These are phyloP conservation scores for Suillus paluster DNA, from an alignment of 768 basidiomycete genomes.

Conservation along the genomic window DNA sequence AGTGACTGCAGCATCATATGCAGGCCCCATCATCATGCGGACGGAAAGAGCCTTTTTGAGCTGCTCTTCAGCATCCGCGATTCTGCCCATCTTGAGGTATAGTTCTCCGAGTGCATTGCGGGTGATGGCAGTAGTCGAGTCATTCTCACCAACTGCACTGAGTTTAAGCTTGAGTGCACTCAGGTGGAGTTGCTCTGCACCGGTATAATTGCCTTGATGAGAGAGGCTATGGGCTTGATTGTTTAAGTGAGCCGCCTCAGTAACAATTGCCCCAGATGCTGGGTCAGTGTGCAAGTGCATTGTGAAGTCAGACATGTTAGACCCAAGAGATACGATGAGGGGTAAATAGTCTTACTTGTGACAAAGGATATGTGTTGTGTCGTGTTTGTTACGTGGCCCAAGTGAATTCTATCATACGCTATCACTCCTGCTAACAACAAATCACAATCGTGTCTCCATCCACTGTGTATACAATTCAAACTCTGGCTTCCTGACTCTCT, in stretches of 20 bases:
- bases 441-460: conserved; percentile 29
- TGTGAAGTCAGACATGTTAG: background rate
- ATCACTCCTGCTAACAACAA: conserved; percentile 22
- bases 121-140: conserved; percentile 33
- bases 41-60: conserved; percentile 36
- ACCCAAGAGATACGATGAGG: no score
- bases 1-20: conserved; percentile 40
- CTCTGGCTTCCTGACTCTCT: conserved; percentile 32
- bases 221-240: conserved; percentile 25
- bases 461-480: conserved; percentile 36
- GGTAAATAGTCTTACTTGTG: conserved; percentile 22
- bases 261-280: background rate
- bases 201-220: conserved; percentile 25
- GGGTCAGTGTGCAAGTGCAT: conserved; percentile 13
- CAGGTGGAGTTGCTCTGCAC: conserved; percentile 36
- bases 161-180: conserved; percentile 37
- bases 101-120: conserved; percentile 42
- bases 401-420: conserved; percentile 9
- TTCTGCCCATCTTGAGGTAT: conserved; percentile 37
- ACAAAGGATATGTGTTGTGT: conserved; percentile 23
- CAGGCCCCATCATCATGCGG: conserved; percentile 24
- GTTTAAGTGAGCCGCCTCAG: conserved; percentile 22
- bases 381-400: conserved; percentile 21
- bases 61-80: conserved; percentile 43
- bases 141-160: conserved; percentile 24